phyloP scores from a whole-genome alignment of 352 stramenopile genomes.

The Phytopythium ostracodes region DNA sequence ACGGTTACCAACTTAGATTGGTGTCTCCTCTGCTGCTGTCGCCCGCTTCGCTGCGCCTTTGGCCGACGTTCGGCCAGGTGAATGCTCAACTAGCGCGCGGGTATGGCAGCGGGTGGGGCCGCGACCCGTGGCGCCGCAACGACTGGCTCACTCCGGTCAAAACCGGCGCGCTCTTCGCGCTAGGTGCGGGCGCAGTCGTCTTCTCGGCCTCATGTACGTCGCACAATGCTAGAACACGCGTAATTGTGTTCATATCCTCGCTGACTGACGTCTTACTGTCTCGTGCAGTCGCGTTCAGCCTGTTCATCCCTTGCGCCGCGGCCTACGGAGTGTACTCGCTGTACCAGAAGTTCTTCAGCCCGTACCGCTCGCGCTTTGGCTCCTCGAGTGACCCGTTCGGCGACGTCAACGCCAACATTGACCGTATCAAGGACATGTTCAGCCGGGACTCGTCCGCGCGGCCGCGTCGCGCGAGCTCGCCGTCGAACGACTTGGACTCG shows the following conservation, averaged over 20 bases:
- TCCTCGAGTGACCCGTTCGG: slow-evolving; percentile 33
- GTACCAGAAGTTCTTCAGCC: slow-evolving; percentile 57
- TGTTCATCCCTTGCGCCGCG: slow-evolving; percentile 58
- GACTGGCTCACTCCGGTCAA: slow-evolving; percentile 59
- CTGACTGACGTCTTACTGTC: neutral
- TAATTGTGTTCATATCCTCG: too few species aligned
- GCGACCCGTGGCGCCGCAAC: slow-evolving; percentile 31
- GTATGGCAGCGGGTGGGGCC: slow-evolving; percentile 26
- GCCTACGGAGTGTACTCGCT: slow-evolving; percentile 71
- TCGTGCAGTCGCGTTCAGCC: slow-evolving; percentile 56
- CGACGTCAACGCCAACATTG: slow-evolving; percentile 37
- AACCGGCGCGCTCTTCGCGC: slow-evolving; percentile 50
- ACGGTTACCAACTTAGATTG: neutral
- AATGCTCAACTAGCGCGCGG: slow-evolving; percentile 17
- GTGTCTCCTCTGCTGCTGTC: slow-evolving; percentile 1
- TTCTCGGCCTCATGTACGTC: slow-evolving; percentile 60
- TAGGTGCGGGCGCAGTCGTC: slow-evolving; percentile 53
- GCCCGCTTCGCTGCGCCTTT: neutral
- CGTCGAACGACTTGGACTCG: slow-evolving; percentile 35
- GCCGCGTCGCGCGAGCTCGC: neutral
- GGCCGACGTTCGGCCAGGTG: neutral
- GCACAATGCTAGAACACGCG: neutral
- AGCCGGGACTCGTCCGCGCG: slow-evolving; percentile 13
- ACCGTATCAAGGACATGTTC: slow-evolving; percentile 47
- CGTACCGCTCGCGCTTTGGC: slow-evolving; percentile 33